Evolutionary conservation across 768 basidiomycete genomes (phyloP).

Genomic region (Hortiboletus flavorubellus): DNA sequence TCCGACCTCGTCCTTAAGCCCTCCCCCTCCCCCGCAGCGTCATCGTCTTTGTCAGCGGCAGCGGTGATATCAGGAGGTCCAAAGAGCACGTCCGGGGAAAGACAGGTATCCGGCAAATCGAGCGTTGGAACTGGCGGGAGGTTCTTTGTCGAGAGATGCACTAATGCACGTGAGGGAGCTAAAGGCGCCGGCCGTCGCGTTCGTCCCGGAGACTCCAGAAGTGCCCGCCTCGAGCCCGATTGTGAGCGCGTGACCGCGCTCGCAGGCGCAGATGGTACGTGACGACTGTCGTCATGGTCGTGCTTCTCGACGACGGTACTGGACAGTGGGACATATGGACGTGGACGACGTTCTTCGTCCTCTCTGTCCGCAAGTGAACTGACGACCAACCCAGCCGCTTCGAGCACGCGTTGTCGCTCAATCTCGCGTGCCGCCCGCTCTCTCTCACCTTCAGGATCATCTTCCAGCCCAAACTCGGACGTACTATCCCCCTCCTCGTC

Average conservation of each 20-base stretch:
- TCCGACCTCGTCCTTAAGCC: conserved; percentile 13
- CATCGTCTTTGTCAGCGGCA: not conserved
- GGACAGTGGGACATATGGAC: conserved; percentile 27
- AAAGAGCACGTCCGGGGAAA: not conserved
- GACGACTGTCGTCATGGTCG: not conserved
- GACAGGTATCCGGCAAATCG: conserved; percentile 22
- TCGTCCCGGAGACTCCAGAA: conserved; percentile 34
- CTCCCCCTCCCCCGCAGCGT: not conserved
- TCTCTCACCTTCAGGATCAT: conserved; percentile 25
- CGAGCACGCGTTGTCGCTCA: conserved; percentile 80
- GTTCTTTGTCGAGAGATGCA: conserved; percentile 38
- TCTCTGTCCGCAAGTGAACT: conserved; percentile 25
- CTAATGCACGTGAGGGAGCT: conserved; percentile 16
- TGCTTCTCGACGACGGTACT: not conserved
- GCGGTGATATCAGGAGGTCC: not conserved
- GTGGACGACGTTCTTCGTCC: not conserved
- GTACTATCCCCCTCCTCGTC: conserved; percentile 28
- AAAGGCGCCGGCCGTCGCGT: conserved; percentile 28
- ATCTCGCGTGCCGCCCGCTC: conserved; percentile 61
- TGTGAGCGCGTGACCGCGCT: not conserved
- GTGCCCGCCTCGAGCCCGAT: conserved; percentile 32
- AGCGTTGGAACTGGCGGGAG: conserved; percentile 51
- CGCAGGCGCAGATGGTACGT: not conserved
- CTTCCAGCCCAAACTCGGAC: conserved; percentile 4
- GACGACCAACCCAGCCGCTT: conserved; percentile 85